A percentile compares a stretch with the other conserved stretches of the same genome.
phyloP scores from a whole-genome alignment of 2,329 filamentous ascomycete species.

The Blumeria graminis region DNA sequence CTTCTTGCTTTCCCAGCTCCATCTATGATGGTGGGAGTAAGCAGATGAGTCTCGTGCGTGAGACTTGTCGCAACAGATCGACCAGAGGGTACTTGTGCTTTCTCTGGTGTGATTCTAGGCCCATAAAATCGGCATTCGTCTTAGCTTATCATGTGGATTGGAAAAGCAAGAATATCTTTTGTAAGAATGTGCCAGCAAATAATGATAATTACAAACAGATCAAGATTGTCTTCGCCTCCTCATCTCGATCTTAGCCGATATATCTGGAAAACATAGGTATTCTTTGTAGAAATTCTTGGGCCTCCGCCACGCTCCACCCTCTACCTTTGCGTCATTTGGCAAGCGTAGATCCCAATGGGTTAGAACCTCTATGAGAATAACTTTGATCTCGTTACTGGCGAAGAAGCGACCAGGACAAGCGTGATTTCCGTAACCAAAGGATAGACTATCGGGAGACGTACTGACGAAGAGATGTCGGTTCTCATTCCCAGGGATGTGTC shows the following conservation, averaged over 20 bases:
- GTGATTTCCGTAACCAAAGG: conserved; percentile 20
- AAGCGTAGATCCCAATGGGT: conserved; percentile 15
- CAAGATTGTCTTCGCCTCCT: neutral
- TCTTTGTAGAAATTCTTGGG: neutral
- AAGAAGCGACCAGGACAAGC: conserved; percentile 21
- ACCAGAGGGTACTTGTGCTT: no score
- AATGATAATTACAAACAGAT: no score
- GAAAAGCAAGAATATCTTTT: no score
- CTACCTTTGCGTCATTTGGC: neutral
- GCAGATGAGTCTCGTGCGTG: no score
- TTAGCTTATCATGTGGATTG: no score
- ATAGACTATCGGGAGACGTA: conserved; percentile 13
- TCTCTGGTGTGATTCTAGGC: no score
- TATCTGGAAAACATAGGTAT: neutral
- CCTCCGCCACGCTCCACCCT: conserved; percentile 27
- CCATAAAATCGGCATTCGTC: no score
- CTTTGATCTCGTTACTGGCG: conserved; percentile 18
- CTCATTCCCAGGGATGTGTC: conserved; percentile 6
- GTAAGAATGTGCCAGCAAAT: no score
- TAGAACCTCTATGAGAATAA: conserved; percentile 14
- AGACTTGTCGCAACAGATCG: no score
- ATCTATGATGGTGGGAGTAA: no score
- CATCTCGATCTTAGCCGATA: neutral
- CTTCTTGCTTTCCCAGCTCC: no score
- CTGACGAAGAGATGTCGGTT: conserved; percentile 17